Base-by-base conservation (phyloP, 345 rosid genomes). In the Eucalyptus caleyi region DNA sequence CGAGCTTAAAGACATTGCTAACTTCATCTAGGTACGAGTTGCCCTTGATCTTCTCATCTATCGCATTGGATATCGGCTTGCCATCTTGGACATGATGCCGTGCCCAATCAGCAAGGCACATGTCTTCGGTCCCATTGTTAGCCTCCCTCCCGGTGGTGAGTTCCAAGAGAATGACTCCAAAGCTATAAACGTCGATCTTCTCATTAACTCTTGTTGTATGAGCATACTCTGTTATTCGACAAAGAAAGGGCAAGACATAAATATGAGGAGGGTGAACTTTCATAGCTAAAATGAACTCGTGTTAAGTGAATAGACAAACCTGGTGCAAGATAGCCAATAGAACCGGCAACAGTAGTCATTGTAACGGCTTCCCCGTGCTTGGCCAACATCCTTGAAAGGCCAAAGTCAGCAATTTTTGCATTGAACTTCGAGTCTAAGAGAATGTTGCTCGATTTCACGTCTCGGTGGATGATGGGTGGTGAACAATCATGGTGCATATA, bases 91-190 rank as follows among this genome's bases (percentile, higher is more conserved):
- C 62, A 54, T 91, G 94, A 37, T 86, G 90, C 93, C 95, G 92
- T 1, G 97, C 96, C 98, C 98, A 96, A 86, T 93, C 93, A 37
- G 96, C 94, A 1, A 95, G 95, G 87, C 93, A 89, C 26, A 92
- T 91, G 81, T 96, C 90, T 88, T 94, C 92, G 53, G 93, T 95
- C 49, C 95, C 97, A 11, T 67, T 18, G 16, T 91, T 93, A 10
- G 97, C 92, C 88, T 93, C 92, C 88, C 89, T 94, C 90, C 96
- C 97, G 3, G 98, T 95, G 47, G 93, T 94, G 87, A 96, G 90
- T 87, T 96, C 98, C 67, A 96, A 85, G n/a, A 96, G 97, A 32
- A 96, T 72, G 12, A 94, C 97, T 37, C 98, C 98, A 5, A 95
- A 95, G 91, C 97, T 95, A 89, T 93, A 96, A 9, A 96, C 94